phyloP scores from a whole-genome alignment of 176 grass and related monocot species.

The Avena eriantha region DNA sequence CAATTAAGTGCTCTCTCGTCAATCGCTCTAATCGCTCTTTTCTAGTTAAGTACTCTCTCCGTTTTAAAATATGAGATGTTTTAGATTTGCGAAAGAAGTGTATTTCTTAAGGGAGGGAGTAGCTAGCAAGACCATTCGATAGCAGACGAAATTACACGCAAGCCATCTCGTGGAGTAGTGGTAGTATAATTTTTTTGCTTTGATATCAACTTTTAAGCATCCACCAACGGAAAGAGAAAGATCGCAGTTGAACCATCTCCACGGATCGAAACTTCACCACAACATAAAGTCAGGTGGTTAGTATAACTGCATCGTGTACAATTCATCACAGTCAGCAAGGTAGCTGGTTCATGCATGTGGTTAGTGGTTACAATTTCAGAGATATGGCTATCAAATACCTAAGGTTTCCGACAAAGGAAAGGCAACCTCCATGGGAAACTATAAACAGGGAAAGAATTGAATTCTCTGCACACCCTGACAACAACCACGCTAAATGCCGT shows the following conservation, averaged over 20 bases:
- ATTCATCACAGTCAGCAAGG: conserved; percentile 4
- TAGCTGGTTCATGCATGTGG: conserved; percentile 34
- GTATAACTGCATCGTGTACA: background rate
- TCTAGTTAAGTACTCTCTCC: no score
- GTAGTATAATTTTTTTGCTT: background rate
- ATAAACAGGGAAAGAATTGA: background rate
- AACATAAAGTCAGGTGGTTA: background rate
- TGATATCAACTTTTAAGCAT: background rate
- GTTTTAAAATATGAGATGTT: no score
- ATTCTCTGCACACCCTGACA: conserved; percentile 4
- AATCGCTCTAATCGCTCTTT: no score
- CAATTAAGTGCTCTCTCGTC: no score
- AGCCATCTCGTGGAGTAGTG: background rate
- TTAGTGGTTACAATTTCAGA: conserved; percentile 6
- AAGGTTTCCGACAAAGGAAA: conserved; percentile 32
- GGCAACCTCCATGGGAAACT: background rate
- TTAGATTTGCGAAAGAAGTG: no score
- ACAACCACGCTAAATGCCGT: background rate
- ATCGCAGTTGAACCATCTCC: no score
- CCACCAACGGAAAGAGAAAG: background rate
- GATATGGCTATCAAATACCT: conserved; percentile 8
- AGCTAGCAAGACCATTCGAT: background rate
- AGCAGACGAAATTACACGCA: background rate
- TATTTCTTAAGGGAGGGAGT: no score
- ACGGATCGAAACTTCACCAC: background rate